Conservation (phyloP, 352 stramenopile species). For the Phytopythium boreale region DNA sequence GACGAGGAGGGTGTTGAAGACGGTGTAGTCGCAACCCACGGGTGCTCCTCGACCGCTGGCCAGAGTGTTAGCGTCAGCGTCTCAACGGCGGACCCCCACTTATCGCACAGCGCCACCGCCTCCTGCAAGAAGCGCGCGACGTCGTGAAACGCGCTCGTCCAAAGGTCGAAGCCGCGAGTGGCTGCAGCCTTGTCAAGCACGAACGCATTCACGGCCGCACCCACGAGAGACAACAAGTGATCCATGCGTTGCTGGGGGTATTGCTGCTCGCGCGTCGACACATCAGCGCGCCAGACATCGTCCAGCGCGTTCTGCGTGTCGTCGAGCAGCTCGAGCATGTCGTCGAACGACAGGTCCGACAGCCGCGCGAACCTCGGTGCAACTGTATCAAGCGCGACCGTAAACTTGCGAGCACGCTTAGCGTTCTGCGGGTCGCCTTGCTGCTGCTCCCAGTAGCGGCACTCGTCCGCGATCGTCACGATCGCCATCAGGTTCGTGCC, state of each 20-base stretch:
- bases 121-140: constrained; percentile 60
- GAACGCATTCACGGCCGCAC: constrained; percentile 67
- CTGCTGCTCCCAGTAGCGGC: constrained; percentile 77
- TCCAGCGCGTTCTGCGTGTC: constrained; percentile 83
- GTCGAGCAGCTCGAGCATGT: constrained; percentile 88
- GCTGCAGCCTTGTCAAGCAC: constrained; percentile 43
- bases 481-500: constrained; percentile 67
- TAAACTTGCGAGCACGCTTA: constrained; percentile 77
- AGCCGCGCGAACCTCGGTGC: constrained; percentile 71
- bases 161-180: constrained; percentile 54
- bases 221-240: constrained; percentile 85
- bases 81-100: constrained; percentile 69
- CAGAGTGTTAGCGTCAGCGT: constrained; percentile 81
- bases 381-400: constrained; percentile 74
- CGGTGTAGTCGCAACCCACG: constrained; percentile 35
- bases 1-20: constrained; percentile 12
- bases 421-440: constrained; percentile 47
- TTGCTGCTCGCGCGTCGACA: constrained; percentile 40
- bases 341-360: constrained; percentile 54
- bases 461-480: constrained; percentile 82
- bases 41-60: constrained; percentile 76
- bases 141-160: constrained; percentile 59
- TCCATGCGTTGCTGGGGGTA: constrained; percentile 89
- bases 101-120: constrained; percentile 72
- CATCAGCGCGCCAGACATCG: constrained; percentile 85